A percentile compares a stretch with the other conserved stretches of the same genome.
These are phyloP conservation scores for Rubroboletus pulcherrimus DNA, from an alignment of 768 basidiomycete species.

Conservation along the genomic window DNA sequence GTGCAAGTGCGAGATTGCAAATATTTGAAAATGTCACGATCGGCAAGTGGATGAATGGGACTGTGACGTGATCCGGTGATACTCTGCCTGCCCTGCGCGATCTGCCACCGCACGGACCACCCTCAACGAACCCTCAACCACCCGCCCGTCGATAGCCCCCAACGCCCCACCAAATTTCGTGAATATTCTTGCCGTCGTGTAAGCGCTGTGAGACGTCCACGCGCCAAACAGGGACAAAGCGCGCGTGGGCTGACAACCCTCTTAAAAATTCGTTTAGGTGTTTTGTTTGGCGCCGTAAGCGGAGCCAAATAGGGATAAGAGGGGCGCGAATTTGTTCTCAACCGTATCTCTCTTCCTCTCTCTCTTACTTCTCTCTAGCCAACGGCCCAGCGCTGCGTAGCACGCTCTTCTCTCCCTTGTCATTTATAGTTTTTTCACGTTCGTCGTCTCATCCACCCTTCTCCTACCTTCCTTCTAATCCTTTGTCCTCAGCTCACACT, in stretches of 20 bases:
- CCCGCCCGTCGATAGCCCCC: background rate
- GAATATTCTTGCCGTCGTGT: background rate
- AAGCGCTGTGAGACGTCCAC: constrained; percentile 7
- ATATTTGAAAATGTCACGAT: constrained; percentile 28
- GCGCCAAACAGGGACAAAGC: constrained; percentile 2
- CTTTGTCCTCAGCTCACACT: constrained; percentile 46
- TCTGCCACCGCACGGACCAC: constrained; percentile 33
- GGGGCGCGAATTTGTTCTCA: constrained; percentile 33
- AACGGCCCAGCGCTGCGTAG: constrained; percentile 52
- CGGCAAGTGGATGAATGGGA: constrained; percentile 28
- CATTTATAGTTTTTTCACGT: constrained; percentile 51
- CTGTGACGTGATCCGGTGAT: constrained; percentile 34
- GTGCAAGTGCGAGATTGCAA: background rate
- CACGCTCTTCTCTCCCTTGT: constrained; percentile 60
- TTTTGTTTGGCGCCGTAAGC: constrained; percentile 39
- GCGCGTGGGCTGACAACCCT: constrained; percentile 10
- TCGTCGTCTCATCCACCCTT: constrained; percentile 22
- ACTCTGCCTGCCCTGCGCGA: background rate
- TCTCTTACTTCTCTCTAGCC: constrained; percentile 57
- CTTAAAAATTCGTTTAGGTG: constrained; percentile 31
- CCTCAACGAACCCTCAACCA: background rate
- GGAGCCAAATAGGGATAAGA: constrained; percentile 43
- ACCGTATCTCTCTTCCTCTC: constrained; percentile 44
- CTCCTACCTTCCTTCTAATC: background rate
- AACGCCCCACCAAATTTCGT: background rate